Base-by-base conservation (phyloP, 2,329 filamentous ascomycete genomes). In the Exophiala bonariae region DNA sequence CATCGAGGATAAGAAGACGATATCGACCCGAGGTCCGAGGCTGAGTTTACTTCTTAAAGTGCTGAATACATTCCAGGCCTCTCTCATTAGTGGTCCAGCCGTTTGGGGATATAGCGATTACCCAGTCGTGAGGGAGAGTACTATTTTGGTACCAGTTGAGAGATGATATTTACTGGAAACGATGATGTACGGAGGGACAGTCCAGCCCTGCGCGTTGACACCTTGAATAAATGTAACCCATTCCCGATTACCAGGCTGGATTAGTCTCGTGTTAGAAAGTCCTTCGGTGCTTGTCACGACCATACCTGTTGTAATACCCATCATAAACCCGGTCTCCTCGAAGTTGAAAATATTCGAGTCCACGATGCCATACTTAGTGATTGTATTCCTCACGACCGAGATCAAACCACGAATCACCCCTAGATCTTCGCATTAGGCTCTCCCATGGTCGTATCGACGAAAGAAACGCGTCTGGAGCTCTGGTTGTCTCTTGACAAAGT, bases 401-500 rank as follows among this genome's bases (percentile, higher is more conserved):
- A 57, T 54, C 53, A 39, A 54, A 6, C 34, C 44, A 16, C 36
- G 52, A 26, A 51, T 40, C 26, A 57, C 26, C 31, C 41, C 39
- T 35, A 38, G 48, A 46, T 55, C 46, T 49, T 57, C 46, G 38
- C 48, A 55, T 30, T 46, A 35, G 37, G 46, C 52, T 45, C 52
- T 55, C 41, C 50, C 36, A 31, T 44, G 52, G 40, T 58, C 42
- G 46, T 57, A 52, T 39, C n/a, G 8, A 38, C 34, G 41, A 51
- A 41, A 36, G 39, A 49, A 58, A 55, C 52, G 56, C 47, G 50
- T 62, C 45, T 41, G 37, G 13, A 62, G 57, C 42, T 59, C 55
- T 52, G 50, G 55, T 42, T 55, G 48, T 41, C 56, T 57, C 45
- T 59, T 58, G 16, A 65, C 43, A 38, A 64, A 65, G 58, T 60